Conservation (phyloP, 78 protist species). For the Chrysochromulina tobinii region DNA sequence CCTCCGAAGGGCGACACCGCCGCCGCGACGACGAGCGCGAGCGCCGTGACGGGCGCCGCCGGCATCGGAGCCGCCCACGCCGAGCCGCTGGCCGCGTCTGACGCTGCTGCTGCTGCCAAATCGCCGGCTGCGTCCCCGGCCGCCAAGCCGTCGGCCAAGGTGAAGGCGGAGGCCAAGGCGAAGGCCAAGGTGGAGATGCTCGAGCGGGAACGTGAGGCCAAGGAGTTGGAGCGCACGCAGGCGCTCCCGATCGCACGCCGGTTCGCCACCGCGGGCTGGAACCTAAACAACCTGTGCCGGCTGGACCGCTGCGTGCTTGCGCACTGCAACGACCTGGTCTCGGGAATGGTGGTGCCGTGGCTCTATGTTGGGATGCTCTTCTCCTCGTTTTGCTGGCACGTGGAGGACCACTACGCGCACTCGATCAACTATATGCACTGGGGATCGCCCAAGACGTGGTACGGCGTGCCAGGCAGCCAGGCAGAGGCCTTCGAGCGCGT, state of each 20-base stretch:
- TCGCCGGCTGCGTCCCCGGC: neutral
- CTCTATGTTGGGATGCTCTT: conserved; percentile 86
- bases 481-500: conserved; percentile 37
- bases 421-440: conserved; percentile 45
- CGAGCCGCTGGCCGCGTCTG: neutral
- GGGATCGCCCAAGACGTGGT: conserved; percentile 46
- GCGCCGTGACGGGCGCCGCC: neutral
- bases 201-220: neutral
- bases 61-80: neutral
- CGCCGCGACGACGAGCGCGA: too few species aligned
- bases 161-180: neutral
- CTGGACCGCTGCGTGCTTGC: neutral
- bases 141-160: neutral
- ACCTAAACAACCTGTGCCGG: conserved; percentile 34
- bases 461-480: neutral
- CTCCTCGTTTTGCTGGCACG: conserved; percentile 88
- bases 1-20: neutral
- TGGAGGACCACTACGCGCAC: conserved; percentile 46
- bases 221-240: neutral
- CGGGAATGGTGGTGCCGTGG: conserved; percentile 73
- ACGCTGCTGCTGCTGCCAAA: too few species aligned
- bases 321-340: conserved; percentile 1
- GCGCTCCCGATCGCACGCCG: neutral
- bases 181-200: neutral
- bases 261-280: conserved; percentile 26